phyloP scores from a whole-genome alignment of 2,329 filamentous ascomycete species.

The Corynespora cassiicola region DNA sequence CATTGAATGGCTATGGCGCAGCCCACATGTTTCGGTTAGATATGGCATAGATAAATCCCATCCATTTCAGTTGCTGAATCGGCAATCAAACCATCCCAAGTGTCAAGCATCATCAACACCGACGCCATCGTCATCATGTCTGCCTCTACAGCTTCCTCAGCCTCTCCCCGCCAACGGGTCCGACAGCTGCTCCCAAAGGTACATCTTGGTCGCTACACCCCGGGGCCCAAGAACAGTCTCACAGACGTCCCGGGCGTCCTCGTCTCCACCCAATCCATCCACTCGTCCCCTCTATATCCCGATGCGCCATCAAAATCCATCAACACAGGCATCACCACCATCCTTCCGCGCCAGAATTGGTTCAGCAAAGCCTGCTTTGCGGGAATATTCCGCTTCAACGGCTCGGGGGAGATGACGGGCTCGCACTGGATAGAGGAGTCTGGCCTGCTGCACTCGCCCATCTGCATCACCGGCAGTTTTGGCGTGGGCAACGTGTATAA shows the following conservation, averaged over 20 bases:
- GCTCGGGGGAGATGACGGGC: conserved; percentile 68
- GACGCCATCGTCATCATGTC: too few relatives aligned
- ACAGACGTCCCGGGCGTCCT: conserved; percentile 54
- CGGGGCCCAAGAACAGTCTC: conserved; percentile 51
- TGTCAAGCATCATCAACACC: too few relatives aligned
- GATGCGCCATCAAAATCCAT: conserved; percentile 35
- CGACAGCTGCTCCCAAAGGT: conserved; percentile 47
- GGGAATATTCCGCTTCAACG: conserved; percentile 66
- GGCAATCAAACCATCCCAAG: too few relatives aligned
- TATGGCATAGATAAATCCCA: too few relatives aligned
- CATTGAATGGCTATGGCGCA: too few relatives aligned
- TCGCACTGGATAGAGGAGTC: conserved; percentile 68
- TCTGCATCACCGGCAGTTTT: conserved; percentile 66
- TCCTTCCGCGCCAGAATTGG: conserved; percentile 51
- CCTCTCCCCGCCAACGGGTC: conserved; percentile 38
- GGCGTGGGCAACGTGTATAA: conserved; percentile 65
- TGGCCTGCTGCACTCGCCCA: conserved; percentile 64
- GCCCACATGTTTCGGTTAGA: too few relatives aligned
- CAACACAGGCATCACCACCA: conserved; percentile 53
- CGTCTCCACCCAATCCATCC: conserved; percentile 49
- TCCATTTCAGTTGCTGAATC: too few relatives aligned
- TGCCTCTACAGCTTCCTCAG: conserved; percentile 7
- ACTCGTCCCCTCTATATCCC: conserved; percentile 33
- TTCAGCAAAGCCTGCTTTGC: conserved; percentile 51
- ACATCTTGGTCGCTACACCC: conserved; percentile 42